Evolutionary conservation across 345 rosid genomes (phyloP).

Genomic region (Hibiscus trionum): DNA sequence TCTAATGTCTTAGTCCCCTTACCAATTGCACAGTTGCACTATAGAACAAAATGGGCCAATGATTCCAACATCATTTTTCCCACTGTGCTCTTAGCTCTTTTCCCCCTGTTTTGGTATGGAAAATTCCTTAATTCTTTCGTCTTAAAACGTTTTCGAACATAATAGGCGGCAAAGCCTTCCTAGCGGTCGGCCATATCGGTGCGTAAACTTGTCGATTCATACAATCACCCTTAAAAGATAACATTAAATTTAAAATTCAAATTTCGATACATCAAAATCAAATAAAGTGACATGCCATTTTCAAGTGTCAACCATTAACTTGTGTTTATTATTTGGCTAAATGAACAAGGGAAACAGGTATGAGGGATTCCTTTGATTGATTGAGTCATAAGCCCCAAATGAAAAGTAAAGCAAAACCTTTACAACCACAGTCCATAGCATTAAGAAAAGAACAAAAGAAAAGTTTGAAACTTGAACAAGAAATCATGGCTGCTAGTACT

Average conservation of each 20-base stretch:
- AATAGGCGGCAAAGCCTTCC: neutral
- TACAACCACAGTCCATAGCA: neutral
- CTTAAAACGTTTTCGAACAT: no score
- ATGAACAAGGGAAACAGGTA: neutral
- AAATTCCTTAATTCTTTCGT: neutral
- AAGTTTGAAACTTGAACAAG: neutral
- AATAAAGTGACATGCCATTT: neutral
- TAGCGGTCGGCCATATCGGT: neutral
- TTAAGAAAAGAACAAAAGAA: neutral
- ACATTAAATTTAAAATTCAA: no score
- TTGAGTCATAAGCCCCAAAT: neutral
- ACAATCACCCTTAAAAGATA: no score
- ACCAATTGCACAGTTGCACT: neutral
- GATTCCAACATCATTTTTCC: neutral
- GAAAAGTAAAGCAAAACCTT: neutral
- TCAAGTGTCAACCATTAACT: neutral
- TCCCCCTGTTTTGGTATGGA: neutral
- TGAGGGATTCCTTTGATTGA: neutral
- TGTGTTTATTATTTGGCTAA: neutral
- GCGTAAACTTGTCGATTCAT: neutral
- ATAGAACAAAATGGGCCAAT: neutral
- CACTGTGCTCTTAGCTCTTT: neutral
- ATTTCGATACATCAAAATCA: neutral
- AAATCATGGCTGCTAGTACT: neutral
- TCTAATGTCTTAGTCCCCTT: neutral